These are phyloP conservation scores for Penicillium lividum DNA, from an alignment of 495 filamentous ascomycete species.

Conservation along the genomic window DNA sequence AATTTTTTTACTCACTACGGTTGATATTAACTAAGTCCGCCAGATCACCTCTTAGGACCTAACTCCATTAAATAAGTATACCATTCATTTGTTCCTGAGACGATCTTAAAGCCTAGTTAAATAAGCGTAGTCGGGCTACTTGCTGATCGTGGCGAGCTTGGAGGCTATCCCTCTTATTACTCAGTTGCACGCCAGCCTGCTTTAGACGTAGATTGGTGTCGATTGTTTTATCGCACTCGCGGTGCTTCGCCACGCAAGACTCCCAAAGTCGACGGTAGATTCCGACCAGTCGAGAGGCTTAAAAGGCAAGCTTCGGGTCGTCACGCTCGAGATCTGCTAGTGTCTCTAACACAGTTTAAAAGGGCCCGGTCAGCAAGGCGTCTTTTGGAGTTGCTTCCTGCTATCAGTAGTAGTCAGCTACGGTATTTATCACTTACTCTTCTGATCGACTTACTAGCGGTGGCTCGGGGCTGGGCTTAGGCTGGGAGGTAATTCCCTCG, in stretches of 20 bases:
- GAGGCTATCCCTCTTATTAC: slow-evolving; percentile 9
- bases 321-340: no score
- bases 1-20: background rate
- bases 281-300: no score
- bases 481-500: background rate
- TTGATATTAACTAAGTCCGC: background rate
- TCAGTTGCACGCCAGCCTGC: slow-evolving; percentile 7
- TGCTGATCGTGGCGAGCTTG: slow-evolving; percentile 15
- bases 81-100: slow-evolving; percentile 5
- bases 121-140: slow-evolving; percentile 6
- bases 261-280: no score
- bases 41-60: slow-evolving; percentile 8
- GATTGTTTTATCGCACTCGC: slow-evolving; percentile 6
- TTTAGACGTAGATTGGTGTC: slow-evolving; percentile 5
- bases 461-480: background rate
- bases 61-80: slow-evolving; percentile 11
- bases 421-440: background rate
- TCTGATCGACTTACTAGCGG: background rate
- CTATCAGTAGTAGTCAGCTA: background rate
- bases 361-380: no score
- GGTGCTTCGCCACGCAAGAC: no score
- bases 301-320: no score
- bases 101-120: slow-evolving; percentile 7
- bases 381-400: no score
- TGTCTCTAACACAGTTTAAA: no score